Percentiles rank a stretch among this genome's conserved stretches.
These are phyloP conservation scores for Hymenotorrendiella dingleyae DNA, from an alignment of 2,329 filamentous ascomycete genomes.

Conservation along the genomic window DNA sequence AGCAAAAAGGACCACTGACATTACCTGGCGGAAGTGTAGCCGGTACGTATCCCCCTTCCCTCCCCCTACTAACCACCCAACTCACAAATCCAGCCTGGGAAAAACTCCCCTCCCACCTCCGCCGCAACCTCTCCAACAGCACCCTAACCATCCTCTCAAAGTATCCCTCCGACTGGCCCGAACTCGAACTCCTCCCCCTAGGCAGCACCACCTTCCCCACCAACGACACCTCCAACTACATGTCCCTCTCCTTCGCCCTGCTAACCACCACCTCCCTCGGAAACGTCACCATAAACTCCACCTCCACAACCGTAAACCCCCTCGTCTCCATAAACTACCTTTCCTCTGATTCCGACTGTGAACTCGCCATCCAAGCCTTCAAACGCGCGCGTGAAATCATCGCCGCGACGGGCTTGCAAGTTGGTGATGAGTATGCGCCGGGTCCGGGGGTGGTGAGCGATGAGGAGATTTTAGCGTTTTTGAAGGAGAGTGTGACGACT, in stretches of 20 bases:
- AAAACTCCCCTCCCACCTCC: not conserved
- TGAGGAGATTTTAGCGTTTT: slow-evolving; percentile 16
- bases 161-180: slow-evolving; percentile 19
- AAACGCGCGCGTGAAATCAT: slow-evolving; percentile 35
- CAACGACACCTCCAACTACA: slow-evolving; percentile 33
- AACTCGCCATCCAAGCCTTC: slow-evolving; percentile 38
- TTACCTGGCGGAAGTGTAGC: slow-evolving; percentile 13
- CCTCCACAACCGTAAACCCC: slow-evolving; percentile 33
- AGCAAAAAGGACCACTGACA: slow-evolving; percentile 7
- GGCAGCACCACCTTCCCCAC: not conserved
- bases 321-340: slow-evolving; percentile 40
- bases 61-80: too few relatives aligned
- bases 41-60: too few relatives aligned
- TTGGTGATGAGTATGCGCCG: slow-evolving; percentile 18
- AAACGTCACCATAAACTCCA: slow-evolving; percentile 36
- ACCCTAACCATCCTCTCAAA: slow-evolving; percentile 6
- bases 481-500: not conserved
- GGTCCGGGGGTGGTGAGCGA: slow-evolving; percentile 15
- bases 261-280: slow-evolving; percentile 39
- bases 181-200: slow-evolving; percentile 14
- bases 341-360: slow-evolving; percentile 36
- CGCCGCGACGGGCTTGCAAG: slow-evolving; percentile 12
- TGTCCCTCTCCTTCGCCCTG: slow-evolving; percentile 30
- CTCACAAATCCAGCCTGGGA: too few relatives aligned
- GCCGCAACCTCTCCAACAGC: too few relatives aligned